Conservation (phyloP, 1,284 basidiomycete species). For the Trametes hirsuta region DNA sequence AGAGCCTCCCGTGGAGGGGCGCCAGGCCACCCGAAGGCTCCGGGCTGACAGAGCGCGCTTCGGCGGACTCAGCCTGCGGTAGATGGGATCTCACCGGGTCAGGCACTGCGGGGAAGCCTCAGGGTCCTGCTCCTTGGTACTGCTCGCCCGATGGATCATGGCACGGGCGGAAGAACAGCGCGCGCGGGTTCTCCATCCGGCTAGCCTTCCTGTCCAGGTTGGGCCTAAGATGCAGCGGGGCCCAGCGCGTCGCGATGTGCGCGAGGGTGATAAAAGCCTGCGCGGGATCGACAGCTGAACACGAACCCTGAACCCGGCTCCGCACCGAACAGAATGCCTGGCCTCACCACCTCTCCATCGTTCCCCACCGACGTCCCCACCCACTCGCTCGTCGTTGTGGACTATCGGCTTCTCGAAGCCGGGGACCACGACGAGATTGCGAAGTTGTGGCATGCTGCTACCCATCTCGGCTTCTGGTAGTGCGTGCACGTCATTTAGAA, state of each 20-base stretch:
- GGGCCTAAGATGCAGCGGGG: constrained; percentile 13
- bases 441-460: constrained; percentile 41
- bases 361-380: constrained; percentile 44
- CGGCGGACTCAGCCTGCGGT: constrained; percentile 3
- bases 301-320: constrained; percentile 6
- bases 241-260: constrained; percentile 9
- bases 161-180: constrained; percentile 15
- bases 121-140: not conserved
- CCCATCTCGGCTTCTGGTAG: constrained; percentile 45
- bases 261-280: constrained; percentile 27
- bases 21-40: constrained; percentile 9
- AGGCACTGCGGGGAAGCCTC: constrained; percentile 22
- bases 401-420: constrained; percentile 39
- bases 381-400: constrained; percentile 42
- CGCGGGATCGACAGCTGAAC: not conserved
- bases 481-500: constrained; percentile 28
- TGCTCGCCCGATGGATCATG: constrained; percentile 18
- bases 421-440: constrained; percentile 36
- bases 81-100: constrained; percentile 19
- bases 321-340: constrained; percentile 31
- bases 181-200: constrained; percentile 21
- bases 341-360: constrained; percentile 33
- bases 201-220: constrained; percentile 21
- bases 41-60: constrained; percentile 7
- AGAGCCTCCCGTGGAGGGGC: not conserved